phyloP scores from a whole-genome alignment of 768 basidiomycete species.

The Mycena amicta region DNA sequence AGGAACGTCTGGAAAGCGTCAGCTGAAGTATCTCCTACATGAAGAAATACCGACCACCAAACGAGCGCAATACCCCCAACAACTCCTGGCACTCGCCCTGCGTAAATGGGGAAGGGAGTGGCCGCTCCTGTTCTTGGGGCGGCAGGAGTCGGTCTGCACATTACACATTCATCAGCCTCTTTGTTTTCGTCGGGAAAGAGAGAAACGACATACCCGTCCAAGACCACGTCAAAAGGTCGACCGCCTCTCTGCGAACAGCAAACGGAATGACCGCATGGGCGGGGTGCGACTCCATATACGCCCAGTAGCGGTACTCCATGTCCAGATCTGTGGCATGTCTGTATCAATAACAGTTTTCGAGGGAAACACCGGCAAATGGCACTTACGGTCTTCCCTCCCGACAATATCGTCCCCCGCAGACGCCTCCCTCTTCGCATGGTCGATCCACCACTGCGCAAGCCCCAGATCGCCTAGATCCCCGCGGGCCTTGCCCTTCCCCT shows the following conservation, averaged over 20 bases:
- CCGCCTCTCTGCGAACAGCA: constrained; percentile 64
- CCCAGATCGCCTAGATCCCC: constrained; percentile 30
- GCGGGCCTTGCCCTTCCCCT: constrained; percentile 16
- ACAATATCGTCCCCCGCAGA: constrained; percentile 30
- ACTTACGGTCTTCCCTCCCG: constrained; percentile 49
- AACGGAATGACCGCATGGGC: constrained; percentile 64
- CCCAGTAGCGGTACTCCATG: constrained; percentile 80
- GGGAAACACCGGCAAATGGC: constrained; percentile 1
- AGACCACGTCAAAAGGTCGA: constrained; percentile 79
- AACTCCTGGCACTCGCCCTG: constrained; percentile 81
- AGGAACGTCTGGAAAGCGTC: constrained; percentile 1
- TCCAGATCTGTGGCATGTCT: constrained; percentile 55
- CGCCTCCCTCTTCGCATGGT: constrained; percentile 61
- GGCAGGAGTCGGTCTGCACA: constrained; percentile 67
- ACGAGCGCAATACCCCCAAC: constrained; percentile 56
- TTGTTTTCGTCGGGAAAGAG: constrained; percentile 1
- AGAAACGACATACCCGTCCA: constrained; percentile 56
- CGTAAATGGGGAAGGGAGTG: constrained; percentile 66
- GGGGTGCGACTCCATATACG: constrained; percentile 78
- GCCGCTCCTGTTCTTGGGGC: constrained; percentile 46
- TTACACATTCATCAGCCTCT: background rate
- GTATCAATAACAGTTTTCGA: background rate
- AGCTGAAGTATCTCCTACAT: too few relatives aligned
- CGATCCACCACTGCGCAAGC: constrained; percentile 60
- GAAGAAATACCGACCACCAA: constrained; percentile 30